phyloP scores from a whole-genome alignment of 305 asterid genomes.

The Monarda citriodora region DNA sequence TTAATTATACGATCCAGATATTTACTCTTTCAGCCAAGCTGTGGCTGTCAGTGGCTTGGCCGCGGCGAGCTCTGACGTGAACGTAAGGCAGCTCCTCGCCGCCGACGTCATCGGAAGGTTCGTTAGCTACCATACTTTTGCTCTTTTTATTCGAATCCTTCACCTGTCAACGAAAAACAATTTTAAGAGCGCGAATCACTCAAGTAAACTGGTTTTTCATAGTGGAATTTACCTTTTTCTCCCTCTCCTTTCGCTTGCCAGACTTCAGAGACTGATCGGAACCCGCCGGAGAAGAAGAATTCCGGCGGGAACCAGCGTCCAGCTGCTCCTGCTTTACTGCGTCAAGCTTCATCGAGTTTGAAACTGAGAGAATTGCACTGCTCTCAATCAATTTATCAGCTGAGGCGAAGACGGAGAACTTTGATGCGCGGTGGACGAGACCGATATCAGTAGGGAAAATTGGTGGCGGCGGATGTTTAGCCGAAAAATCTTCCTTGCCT shows the following conservation, averaged over 20 bases:
- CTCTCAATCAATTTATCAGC: conserved; percentile 38
- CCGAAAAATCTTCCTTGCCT: conserved; percentile 49
- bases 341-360: conserved; percentile 29
- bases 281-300: conserved; percentile 50
- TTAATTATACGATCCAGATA: conserved; percentile 20
- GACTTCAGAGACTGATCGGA: conserved; percentile 49
- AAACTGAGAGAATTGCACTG: conserved; percentile 23
- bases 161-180: conserved; percentile 28
- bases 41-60: conserved; percentile 98
- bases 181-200: background rate
- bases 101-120: conserved; percentile 45
- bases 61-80: conserved; percentile 97
- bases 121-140: conserved; percentile 41
- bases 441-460: conserved; percentile 51
- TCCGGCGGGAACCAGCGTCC: conserved; percentile 52
- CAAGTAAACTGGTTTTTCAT: conserved; percentile 11
- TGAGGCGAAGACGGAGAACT: conserved; percentile 51
- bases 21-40: conserved; percentile 98
- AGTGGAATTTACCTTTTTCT: conserved; percentile 51
- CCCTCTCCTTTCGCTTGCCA: conserved; percentile 76
- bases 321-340: conserved; percentile 68
- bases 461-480: conserved; percentile 34
- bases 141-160: conserved; percentile 60
- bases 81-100: conserved; percentile 86
- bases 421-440: conserved; percentile 59